Percentiles rank a stretch among this genome's conserved stretches.
Conservation (phyloP, 495 filamentous ascomycete species). For the Neurospora tetrasperma region DNA sequence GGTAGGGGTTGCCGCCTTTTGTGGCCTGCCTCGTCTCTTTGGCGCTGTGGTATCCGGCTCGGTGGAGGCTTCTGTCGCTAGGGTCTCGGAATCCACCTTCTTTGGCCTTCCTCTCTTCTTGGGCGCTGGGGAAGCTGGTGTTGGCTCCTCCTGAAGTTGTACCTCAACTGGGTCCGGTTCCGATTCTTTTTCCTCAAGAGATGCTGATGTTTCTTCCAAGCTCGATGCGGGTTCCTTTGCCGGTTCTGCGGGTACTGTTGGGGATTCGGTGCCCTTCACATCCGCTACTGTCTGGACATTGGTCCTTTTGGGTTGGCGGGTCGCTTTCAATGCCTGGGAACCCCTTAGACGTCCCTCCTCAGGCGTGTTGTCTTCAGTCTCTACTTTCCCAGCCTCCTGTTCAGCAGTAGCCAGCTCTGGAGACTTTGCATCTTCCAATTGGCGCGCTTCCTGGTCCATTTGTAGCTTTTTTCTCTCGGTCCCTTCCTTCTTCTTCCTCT, state of each 20-base stretch:
- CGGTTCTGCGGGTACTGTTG: background rate
- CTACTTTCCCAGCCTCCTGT: background rate
- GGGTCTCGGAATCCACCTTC: background rate
- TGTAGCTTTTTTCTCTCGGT: background rate
- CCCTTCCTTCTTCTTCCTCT: background rate
- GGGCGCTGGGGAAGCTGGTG: background rate
- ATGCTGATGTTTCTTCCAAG: background rate
- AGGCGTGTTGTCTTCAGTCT: background rate
- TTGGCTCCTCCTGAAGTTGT: background rate
- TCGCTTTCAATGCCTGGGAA: background rate
- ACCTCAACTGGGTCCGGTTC: background rate
- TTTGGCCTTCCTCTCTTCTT: background rate
- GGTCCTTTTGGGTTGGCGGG: background rate
- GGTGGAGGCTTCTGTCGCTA: background rate
- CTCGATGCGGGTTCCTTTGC: background rate
- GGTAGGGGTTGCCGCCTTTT: background rate
- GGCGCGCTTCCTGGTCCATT: background rate
- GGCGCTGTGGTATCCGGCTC: background rate
- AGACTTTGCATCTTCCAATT: background rate
- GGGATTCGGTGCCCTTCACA: background rate
- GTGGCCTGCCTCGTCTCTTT: background rate
- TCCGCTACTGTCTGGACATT: background rate
- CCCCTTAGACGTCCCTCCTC: background rate
- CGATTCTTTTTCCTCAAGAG: background rate
- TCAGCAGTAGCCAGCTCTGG: background rate